phyloP scores from a whole-genome alignment of 163 green algal genomes.

The Scenedesmus sp. region DNA sequence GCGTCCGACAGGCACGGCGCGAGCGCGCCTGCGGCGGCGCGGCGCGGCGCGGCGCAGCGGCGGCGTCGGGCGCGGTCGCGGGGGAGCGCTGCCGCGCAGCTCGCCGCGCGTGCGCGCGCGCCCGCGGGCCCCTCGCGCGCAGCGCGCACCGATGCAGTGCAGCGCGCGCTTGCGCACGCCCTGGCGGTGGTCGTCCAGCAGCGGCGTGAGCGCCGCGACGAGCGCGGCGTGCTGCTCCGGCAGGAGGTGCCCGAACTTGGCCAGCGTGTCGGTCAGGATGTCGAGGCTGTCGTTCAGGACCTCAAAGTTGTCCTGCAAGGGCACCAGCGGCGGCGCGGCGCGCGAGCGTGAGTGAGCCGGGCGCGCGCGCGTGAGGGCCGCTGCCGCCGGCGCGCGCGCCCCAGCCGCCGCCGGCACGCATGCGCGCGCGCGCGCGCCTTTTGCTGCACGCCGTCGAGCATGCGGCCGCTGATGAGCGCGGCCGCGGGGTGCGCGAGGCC shows the following conservation, averaged over 20 bases:
- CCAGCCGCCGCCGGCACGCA: not conserved
- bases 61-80: too few relatives aligned
- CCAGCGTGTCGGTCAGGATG: conserved; percentile 79
- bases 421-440: conserved; percentile 15
- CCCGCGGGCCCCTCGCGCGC: too few relatives aligned
- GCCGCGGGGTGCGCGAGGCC: conserved; percentile 4
- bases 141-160: conserved; percentile 82
- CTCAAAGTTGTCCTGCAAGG: conserved; percentile 65
- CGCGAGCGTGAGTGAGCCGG: too few relatives aligned
- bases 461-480: conserved; percentile 29
- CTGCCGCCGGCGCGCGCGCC: not conserved
- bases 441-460: conserved; percentile 66
- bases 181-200: conserved; percentile 67
- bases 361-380: too few relatives aligned
- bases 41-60: too few relatives aligned
- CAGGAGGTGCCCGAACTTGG: conserved; percentile 74
- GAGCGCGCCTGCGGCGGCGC: conserved; percentile 48
- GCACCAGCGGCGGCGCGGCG: too few relatives aligned
- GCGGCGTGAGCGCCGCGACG: conserved; percentile 62
- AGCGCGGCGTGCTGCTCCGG: conserved; percentile 68
- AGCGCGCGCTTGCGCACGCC: conserved; percentile 60
- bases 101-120: too few relatives aligned
- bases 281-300: conserved; percentile 79
- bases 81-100: too few relatives aligned
- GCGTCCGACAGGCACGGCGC: conserved; percentile 53